These are phyloP conservation scores for Agaricus sinodeliciosus DNA, from an alignment of 768 basidiomycete genomes.

Conservation along the genomic window DNA sequence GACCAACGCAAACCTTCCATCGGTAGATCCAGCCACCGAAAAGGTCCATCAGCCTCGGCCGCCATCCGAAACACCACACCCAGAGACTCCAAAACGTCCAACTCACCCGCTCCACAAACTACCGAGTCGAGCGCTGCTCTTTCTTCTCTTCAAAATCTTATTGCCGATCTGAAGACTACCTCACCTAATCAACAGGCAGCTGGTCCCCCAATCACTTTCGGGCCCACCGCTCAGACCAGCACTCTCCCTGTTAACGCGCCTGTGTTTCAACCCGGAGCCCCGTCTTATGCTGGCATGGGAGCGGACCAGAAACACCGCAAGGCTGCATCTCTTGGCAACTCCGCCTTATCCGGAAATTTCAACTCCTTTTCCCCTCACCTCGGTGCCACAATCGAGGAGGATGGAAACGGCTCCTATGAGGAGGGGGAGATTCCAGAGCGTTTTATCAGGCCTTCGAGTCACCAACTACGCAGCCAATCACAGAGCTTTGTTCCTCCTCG, in stretches of 20 bases:
- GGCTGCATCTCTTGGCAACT: slow-evolving; percentile 64
- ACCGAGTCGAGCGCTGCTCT: slow-evolving; percentile 74
- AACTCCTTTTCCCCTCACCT: slow-evolving; percentile 74
- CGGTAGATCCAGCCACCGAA: slow-evolving; percentile 46
- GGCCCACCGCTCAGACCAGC: slow-evolving; percentile 49
- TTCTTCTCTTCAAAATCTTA: slow-evolving; percentile 87
- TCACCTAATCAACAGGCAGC: slow-evolving; percentile 52
- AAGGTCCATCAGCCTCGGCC: slow-evolving; percentile 54
- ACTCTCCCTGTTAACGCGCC: slow-evolving; percentile 63
- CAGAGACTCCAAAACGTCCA: slow-evolving; percentile 28
- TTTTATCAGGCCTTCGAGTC: slow-evolving; percentile 44
- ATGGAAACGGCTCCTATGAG: slow-evolving; percentile 63
- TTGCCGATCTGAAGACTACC: slow-evolving; percentile 87
- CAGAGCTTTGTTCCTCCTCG: slow-evolving; percentile 87
- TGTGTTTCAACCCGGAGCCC: slow-evolving; percentile 66
- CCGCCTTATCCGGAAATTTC: slow-evolving; percentile 51
- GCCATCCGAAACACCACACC: slow-evolving; percentile 37
- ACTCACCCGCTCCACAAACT: slow-evolving; percentile 44
- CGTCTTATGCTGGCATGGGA: slow-evolving; percentile 13
- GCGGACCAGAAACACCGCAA: slow-evolving; percentile 73
- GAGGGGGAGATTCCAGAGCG: slow-evolving; percentile 75
- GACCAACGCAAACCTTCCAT: slow-evolving; percentile 34
- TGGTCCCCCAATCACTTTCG: slow-evolving; percentile 33
- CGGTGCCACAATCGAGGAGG: slow-evolving; percentile 80
- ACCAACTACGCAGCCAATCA: slow-evolving; percentile 69